Evolutionary conservation across 2,329 filamentous ascomycete genomes (phyloP).

Genomic region (Capronia epimyces): DNA sequence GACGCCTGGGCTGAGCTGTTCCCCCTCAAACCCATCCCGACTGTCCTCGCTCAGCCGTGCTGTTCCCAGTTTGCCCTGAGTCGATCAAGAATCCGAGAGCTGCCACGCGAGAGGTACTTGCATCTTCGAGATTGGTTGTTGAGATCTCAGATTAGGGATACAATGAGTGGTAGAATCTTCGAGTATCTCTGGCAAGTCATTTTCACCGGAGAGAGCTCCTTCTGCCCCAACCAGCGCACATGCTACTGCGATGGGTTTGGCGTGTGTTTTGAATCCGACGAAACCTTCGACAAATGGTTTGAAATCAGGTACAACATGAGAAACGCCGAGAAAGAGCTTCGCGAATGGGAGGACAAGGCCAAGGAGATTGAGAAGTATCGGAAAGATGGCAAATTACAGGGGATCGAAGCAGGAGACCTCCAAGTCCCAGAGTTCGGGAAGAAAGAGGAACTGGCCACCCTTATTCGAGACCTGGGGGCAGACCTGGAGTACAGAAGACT

Average conservation of each 20-base stretch:
- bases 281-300: conserved; percentile 47
- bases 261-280: conserved; percentile 52
- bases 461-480: conserved; percentile 42
- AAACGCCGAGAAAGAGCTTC: conserved; percentile 40
- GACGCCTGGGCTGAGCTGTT: conserved; percentile 47
- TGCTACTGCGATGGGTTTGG: conserved; percentile 63
- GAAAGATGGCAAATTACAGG: conserved; percentile 12
- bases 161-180: conserved; percentile 55
- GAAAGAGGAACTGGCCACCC: conserved; percentile 39
- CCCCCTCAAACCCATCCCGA: conserved; percentile 40
- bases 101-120: conserved; percentile 50
- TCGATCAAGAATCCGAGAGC: conserved; percentile 50
- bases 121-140: conserved; percentile 58
- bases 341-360: conserved; percentile 39
- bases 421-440: conserved; percentile 30
- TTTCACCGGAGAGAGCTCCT: conserved; percentile 47
- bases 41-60: conserved; percentile 55
- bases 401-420: conserved; percentile 21
- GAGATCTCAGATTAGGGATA: conserved; percentile 51
- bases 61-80: conserved; percentile 61
- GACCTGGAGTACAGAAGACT: conserved; percentile 40
- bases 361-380: conserved; percentile 34
- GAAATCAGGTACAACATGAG: conserved; percentile 42
- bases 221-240: conserved; percentile 47
- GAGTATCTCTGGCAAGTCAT: conserved; percentile 62